Conservation (phyloP, 169 alveolate genomes). For the Babesia microti region DNA sequence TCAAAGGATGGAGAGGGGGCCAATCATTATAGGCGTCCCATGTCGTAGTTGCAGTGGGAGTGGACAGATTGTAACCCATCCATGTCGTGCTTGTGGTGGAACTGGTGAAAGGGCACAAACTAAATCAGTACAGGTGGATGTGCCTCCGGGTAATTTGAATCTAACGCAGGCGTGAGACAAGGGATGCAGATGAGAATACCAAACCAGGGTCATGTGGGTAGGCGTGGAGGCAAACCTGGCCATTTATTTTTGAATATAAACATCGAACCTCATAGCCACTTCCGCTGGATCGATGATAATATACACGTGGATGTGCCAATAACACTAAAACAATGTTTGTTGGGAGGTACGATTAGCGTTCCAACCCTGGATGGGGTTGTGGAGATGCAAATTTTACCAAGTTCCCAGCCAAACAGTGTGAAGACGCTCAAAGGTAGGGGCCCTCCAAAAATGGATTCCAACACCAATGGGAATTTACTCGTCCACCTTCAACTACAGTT, state of each 20-base stretch:
- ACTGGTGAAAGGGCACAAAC: conserved; percentile 67
- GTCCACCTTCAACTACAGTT: conserved; percentile 62
- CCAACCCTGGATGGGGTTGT: conserved; percentile 68
- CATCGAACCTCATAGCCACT: conserved; percentile 65
- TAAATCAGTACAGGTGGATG: conserved; percentile 56
- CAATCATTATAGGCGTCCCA: conserved; percentile 70
- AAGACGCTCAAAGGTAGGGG: conserved; percentile 66
- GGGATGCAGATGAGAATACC: conserved; percentile 76
- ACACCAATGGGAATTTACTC: conserved; percentile 64
- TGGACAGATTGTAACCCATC: conserved; percentile 66
- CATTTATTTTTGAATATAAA: conserved; percentile 69
- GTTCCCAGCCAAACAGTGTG: conserved; percentile 62
- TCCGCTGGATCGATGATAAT: conserved; percentile 77
- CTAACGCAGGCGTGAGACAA: conserved; percentile 44
- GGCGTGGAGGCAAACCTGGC: conserved; percentile 73
- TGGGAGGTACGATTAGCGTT: conserved; percentile 69
- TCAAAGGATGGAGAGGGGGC: conserved; percentile 73
- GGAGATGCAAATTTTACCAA: conserved; percentile 56
- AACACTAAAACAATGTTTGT: conserved; percentile 64
- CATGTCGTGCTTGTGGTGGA: conserved; percentile 70
- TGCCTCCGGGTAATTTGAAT: conserved; percentile 49
- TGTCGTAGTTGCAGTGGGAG: conserved; percentile 72
- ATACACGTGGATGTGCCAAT: conserved; percentile 73
- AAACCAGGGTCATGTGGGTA: conserved; percentile 71
- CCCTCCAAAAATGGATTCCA: conserved; percentile 66